Percentiles rank a stretch among this genome's conserved stretches.
Evolutionary conservation across 23 red algal genomes (phyloP).

Genomic region (Pyropia haitanensis): DNA sequence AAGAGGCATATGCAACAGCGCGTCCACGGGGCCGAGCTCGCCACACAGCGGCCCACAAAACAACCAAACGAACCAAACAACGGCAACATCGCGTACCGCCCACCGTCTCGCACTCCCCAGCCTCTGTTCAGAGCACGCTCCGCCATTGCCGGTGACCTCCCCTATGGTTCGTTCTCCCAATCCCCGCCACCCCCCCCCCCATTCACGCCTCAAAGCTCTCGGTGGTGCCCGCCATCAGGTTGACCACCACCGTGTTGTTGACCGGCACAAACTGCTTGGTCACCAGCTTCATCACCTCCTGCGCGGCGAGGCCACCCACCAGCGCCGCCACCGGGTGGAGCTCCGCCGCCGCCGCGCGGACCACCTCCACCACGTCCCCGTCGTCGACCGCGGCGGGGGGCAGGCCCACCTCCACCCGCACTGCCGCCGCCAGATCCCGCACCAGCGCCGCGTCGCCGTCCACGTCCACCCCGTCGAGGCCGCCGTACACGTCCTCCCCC

Average conservation of each 20-base stretch:
- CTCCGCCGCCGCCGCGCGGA: conserved; percentile 53
- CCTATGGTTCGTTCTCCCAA: too few species aligned
- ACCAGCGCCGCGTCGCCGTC: conserved; percentile 13
- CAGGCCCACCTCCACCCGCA: conserved; percentile 40
- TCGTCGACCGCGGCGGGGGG: background rate
- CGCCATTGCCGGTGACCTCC: too few species aligned
- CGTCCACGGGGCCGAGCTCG: too few species aligned
- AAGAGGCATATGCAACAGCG: too few species aligned
- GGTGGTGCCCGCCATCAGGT: conserved; percentile 42
- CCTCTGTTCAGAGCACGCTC: too few species aligned
- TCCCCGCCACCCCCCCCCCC: background rate
- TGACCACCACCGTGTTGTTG: conserved; percentile 55
- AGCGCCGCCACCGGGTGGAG: conserved; percentile 66
- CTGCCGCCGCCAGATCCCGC: conserved; percentile 8
- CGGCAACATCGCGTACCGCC: too few species aligned
- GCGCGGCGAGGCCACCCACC: conserved; percentile 72
- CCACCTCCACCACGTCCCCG: conserved; percentile 49
- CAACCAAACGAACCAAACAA: too few species aligned
- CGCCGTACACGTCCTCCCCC: background rate
- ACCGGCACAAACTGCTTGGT: conserved; percentile 83
- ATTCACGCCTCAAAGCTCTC: conserved; percentile 36
- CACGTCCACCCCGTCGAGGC: too few species aligned
- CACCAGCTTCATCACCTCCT: conserved; percentile 83
- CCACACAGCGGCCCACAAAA: too few species aligned
- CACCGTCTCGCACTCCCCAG: too few species aligned